Base-by-base conservation (phyloP, 768 basidiomycete species). In the Cystobasidium ongulense region DNA sequence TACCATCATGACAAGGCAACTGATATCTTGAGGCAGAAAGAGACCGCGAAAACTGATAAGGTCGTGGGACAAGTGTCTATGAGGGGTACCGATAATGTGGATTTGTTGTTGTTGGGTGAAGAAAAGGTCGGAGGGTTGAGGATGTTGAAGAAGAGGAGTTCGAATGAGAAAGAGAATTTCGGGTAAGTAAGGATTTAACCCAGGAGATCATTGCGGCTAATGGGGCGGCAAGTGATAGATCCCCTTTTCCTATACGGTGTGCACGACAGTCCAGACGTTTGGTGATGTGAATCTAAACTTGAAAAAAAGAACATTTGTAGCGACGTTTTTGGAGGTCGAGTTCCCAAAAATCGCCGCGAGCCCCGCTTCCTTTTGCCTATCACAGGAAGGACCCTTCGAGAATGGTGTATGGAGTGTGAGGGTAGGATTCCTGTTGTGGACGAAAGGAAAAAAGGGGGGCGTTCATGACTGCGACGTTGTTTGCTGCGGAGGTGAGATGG, bases 221-320 rank as follows among this genome's bases (percentile, higher is more conserved):
- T 7, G 46, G 46, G 21, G 15, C 17, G 39, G 39, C 15, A 50
- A 4, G 21, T 21, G 4, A n/a, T 17, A 11, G 18, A 11, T 50
- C 46, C 3, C 21, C 46, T 8, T 3, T 50, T 11, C n/a, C 46
- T 17, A 31, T 59, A 59, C 25, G 36, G 33, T 64, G 39, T 64
- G 63, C 63, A 64, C 63, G 63, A 64, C 63, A 64, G 35, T 64
- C 38, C 63, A 46, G 63, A 59, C 57, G 46, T 50, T 8, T 50
- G 11, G 57, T n/a, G 23, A 29, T 5, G 57, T 27, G 23, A 27
- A 59, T 59, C 17, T 29, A 27, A 59, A 29, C n/a, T 8, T 3
- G 33, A 59, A 59, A 35, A 59, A 27, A 35, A 35, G 1, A 59
- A 27, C 5, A 5, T 50, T 50, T 7, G 46, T n/a, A n/a, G n/a